Percentiles rank a stretch among this genome's conserved stretches.
Conservation (phyloP, 108 stramenopile genomes). For the Nitzschia sp. region DNA sequence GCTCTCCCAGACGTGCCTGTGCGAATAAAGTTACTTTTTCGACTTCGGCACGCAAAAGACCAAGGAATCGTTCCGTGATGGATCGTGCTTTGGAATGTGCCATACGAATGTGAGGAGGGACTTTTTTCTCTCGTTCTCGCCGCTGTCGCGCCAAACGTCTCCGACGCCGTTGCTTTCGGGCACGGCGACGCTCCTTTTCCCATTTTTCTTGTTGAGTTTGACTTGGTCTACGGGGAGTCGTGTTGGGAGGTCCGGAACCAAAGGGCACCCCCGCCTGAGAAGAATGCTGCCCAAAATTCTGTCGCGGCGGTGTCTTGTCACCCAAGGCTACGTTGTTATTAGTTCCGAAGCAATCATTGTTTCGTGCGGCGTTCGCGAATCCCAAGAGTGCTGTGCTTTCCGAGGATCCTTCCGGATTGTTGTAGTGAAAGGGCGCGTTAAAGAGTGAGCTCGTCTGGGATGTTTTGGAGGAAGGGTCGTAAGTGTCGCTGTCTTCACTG, state of each 20-base stretch:
- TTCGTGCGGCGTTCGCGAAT: background rate
- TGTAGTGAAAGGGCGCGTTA: slow-evolving; percentile 19
- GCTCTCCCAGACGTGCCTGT: slow-evolving; percentile 66
- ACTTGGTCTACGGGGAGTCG: background rate
- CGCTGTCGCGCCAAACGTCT: slow-evolving; percentile 20
- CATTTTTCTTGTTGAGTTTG: slow-evolving; percentile 4
- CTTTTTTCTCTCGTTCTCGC: slow-evolving; percentile 36
- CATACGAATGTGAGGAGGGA: slow-evolving; percentile 59
- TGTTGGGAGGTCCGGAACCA: background rate
- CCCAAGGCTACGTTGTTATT: background rate
- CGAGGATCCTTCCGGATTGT: background rate
- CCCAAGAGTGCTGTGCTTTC: background rate
- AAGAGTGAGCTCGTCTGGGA: background rate
- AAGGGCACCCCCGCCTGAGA: background rate
- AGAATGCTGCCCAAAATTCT: slow-evolving; percentile 4
- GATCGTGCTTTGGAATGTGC: slow-evolving; percentile 68
- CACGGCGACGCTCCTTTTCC: slow-evolving; percentile 27
- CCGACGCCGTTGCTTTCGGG: slow-evolving; percentile 23
- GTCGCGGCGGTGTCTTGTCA: slow-evolving; percentile 10
- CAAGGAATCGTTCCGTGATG: slow-evolving; percentile 67
- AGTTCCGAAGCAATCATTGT: background rate
- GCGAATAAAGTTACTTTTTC: slow-evolving; percentile 83
- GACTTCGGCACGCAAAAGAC: slow-evolving; percentile 69
- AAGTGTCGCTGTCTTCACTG: slow-evolving; percentile 8
- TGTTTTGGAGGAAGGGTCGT: background rate